Evolutionary conservation across 2,329 filamentous ascomycete species (phyloP).

Genomic region (Thielaviopsis ethacetica): DNA sequence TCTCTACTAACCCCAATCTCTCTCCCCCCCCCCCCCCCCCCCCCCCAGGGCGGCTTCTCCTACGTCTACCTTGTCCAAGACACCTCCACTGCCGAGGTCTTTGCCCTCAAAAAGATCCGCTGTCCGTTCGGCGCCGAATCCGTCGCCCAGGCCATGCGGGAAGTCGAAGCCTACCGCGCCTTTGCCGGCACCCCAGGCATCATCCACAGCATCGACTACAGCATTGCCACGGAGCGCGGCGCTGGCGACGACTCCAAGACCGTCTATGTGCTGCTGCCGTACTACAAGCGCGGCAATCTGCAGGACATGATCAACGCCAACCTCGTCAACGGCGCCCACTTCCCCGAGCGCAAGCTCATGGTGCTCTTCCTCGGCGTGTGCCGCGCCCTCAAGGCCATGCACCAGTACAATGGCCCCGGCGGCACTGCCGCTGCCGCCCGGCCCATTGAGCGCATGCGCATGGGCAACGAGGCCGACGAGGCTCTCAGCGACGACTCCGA

Average conservation of each 20-base stretch:
- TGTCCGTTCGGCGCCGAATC: constrained; percentile 97
- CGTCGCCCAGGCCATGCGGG: constrained; percentile 83
- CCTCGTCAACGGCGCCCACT: constrained; percentile 80
- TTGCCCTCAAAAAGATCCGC: constrained; percentile 96
- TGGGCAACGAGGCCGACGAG: constrained; percentile 28
- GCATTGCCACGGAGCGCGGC: constrained; percentile 57
- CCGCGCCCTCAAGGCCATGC: constrained; percentile 75
- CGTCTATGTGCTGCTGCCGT: constrained; percentile 89
- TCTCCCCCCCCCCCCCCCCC: background rate
- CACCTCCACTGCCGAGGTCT: constrained; percentile 63
- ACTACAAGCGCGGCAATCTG: constrained; percentile 86
- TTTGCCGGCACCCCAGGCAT: constrained; percentile 74
- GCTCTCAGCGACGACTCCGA: constrained; percentile 18
- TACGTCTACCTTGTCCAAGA: constrained; percentile 98
- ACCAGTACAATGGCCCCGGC: constrained; percentile 53
- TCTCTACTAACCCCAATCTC: background rate
- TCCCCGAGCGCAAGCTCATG: constrained; percentile 81
- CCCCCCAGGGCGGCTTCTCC: constrained; percentile 71
- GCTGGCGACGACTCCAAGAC: constrained; percentile 59
- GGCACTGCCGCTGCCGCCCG: constrained; percentile 16
- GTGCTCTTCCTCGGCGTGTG: constrained; percentile 83
- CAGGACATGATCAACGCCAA: constrained; percentile 99
- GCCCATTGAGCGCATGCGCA: constrained; percentile 33
- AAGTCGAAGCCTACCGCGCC: constrained; percentile 90
- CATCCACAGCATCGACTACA: constrained; percentile 72